Evolutionary conservation across 176 grass and related monocot genomes (phyloP), one percentile per base, ranked within the genome.

Genomic region (Phragmites australis): DNA sequence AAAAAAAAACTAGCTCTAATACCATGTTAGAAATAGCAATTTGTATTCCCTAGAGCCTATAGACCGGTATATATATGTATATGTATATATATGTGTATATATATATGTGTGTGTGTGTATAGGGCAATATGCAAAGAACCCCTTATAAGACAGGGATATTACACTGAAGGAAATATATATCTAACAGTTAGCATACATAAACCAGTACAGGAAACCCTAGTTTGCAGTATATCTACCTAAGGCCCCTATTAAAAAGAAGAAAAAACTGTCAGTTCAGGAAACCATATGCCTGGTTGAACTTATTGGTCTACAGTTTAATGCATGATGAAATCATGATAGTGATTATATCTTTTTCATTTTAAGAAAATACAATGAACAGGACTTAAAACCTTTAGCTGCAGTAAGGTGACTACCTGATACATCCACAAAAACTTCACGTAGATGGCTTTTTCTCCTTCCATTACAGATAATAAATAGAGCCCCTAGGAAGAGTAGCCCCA

Each of bases 341-440:
- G 14, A 27, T 14, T 32, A 56, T 5, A 37, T 37, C 34, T 37
- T 37, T 37, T 37, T 5, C 3, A 64, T 61, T 54, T 30, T 83
- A 48, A 2, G 5, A 37, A 37, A 37, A 37, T 37, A 16, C 57
- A 72, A 81, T 41, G 4, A 65, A 65, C 16, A 85, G 31, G 40
- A 48, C 15, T 44, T 8, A 54, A 69, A 39, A 48, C 9, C 10
- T 65, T 55, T 60, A 53, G 44, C 29, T 22, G 10, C 2, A 78
- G 45, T 17, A 42, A 78, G 17, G 8, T 31, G 43, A 65, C 13
- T 75, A 89, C 95, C 96, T 89, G 96, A n/a, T 81, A 99, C 96
- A 89, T 99, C 96, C 29, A 95, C 92, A 95, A 94, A 99, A 72
- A 93, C 53, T 79, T 95, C 92, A 10, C 65, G 57, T 68, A 83